Conservation (phyloP, 2,329 filamentous ascomycete species). For the Ophiostoma montium region DNA sequence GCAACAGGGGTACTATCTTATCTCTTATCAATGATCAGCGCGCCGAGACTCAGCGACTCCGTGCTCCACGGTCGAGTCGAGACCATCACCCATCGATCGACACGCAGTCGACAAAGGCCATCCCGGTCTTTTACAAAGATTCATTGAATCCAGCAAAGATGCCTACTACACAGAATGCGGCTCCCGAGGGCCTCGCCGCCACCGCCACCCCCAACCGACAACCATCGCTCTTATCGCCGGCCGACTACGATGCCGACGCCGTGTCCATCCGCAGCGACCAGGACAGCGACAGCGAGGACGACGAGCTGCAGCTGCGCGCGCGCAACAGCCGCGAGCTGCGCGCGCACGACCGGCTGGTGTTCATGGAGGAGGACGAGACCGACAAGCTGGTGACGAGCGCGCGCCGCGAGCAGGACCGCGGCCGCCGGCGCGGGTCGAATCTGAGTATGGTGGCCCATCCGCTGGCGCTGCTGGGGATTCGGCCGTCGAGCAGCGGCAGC, state of each 20-base stretch:
- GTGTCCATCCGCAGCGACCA: conserved; percentile 55
- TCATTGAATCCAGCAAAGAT: too few species aligned
- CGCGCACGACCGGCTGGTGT: conserved; percentile 53
- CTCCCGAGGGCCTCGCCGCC: not conserved
- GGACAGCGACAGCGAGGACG: conserved; percentile 64
- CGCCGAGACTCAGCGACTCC: too few species aligned
- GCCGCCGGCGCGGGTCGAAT: conserved; percentile 32
- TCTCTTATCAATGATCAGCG: too few species aligned
- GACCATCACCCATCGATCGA: too few species aligned
- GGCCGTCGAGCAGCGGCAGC: conserved; percentile 23
- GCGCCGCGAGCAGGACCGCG: conserved; percentile 34
- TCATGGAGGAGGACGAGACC: conserved; percentile 63
- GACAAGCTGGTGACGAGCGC: conserved; percentile 44
- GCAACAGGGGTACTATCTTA: too few species aligned
- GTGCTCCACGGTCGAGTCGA: too few species aligned
- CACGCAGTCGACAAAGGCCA: too few species aligned
- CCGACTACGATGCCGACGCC: conserved; percentile 54
- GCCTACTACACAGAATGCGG: too few species aligned
- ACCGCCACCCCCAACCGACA: not conserved
- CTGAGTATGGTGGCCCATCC: conserved; percentile 25
- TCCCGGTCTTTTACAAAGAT: too few species aligned
- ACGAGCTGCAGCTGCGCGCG: conserved; percentile 49
- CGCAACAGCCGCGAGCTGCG: conserved; percentile 57
- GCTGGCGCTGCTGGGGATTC: conserved; percentile 22
- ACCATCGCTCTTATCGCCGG: conserved; percentile 44